These are phyloP conservation scores for Rossbeevera mucosa DNA, from an alignment of 768 basidiomycete genomes.

Conservation along the genomic window DNA sequence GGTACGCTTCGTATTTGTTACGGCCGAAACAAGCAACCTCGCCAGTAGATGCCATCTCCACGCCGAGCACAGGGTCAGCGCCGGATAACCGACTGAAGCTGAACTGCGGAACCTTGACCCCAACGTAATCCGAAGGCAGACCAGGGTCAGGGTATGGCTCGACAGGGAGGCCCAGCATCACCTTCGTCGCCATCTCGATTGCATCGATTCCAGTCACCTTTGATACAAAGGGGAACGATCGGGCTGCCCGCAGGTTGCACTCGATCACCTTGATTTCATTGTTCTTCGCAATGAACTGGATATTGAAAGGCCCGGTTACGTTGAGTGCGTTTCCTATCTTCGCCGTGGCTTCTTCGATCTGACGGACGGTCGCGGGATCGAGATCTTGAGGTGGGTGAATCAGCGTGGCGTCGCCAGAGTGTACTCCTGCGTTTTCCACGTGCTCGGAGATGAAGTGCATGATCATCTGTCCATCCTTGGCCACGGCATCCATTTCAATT, in stretches of 20 bases:
- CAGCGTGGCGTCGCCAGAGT: slow-evolving; percentile 97
- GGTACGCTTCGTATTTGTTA: slow-evolving; percentile 97
- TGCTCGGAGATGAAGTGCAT: slow-evolving; percentile 99
- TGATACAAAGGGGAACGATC: slow-evolving; percentile 98
- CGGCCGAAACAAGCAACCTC: slow-evolving; percentile 98
- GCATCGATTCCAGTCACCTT: slow-evolving; percentile 98
- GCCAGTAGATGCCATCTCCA: slow-evolving; percentile 99
- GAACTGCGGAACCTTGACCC: slow-evolving; percentile 99
- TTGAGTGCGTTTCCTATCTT: slow-evolving; percentile 98
- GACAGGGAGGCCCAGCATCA: slow-evolving; percentile 89
- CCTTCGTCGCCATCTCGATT: slow-evolving; percentile 98
- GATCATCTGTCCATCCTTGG: slow-evolving; percentile 94
- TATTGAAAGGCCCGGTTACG: slow-evolving; percentile 98
- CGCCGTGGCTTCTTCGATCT: slow-evolving; percentile 93
- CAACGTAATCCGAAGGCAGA: slow-evolving; percentile 90
- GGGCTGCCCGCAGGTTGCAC: slow-evolving; percentile 95
- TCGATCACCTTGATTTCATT: slow-evolving; percentile 99
- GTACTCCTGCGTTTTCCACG: slow-evolving; percentile 97
- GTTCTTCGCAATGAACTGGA: slow-evolving; percentile 99
- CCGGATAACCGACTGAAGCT: slow-evolving; percentile 95
- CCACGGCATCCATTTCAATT: slow-evolving; percentile 99
- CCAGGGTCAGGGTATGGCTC: slow-evolving; percentile 87
- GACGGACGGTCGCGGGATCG: slow-evolving; percentile 92
- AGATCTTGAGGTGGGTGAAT: slow-evolving; percentile 98
- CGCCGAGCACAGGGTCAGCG: slow-evolving; percentile 95